These are phyloP conservation scores for Hygrophoropsis aurantiaca DNA, from an alignment of 768 basidiomycete genomes.

Conservation along the genomic window DNA sequence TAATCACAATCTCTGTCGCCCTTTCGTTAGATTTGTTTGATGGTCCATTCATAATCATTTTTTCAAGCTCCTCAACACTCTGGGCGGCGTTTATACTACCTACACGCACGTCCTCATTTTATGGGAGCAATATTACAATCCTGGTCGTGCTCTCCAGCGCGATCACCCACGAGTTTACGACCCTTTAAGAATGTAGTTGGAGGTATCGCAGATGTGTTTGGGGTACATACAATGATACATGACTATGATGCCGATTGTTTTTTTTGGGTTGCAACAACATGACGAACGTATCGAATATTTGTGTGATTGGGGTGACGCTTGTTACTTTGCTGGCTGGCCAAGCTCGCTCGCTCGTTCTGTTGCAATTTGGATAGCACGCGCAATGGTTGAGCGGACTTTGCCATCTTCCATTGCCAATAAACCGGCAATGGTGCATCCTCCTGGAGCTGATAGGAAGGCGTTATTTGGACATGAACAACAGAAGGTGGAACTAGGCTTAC, in stretches of 20 bases:
- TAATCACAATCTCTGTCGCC: no score
- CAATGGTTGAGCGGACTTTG: constrained; percentile 88
- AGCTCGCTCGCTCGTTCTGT: constrained; percentile 86
- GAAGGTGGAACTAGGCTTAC: constrained; percentile 42
- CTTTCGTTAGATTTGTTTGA: no score
- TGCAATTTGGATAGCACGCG: constrained; percentile 91
- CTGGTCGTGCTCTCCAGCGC: constrained; percentile 21
- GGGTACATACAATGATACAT: constrained; percentile 20
- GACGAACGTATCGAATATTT: neutral
- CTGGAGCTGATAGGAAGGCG: constrained; percentile 67
- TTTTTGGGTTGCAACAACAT: neutral
- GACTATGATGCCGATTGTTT: neutral
- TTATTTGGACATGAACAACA: neutral
- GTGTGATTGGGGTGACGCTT: constrained; percentile 5
- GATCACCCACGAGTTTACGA: constrained; percentile 36
- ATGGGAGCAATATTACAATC: constrained; percentile 72
- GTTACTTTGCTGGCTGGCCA: constrained; percentile 67
- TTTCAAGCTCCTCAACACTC: constrained; percentile 89
- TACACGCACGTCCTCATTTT: constrained; percentile 95
- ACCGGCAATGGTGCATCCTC: constrained; percentile 98
- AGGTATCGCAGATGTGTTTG: constrained; percentile 36
- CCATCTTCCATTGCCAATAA: constrained; percentile 94
- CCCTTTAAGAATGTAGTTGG: constrained; percentile 23
- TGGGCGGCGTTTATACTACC: constrained; percentile 69
- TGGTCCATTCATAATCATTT: neutral